phyloP scores from a whole-genome alignment of 768 basidiomycete species.

The Dendrothele bispora region DNA sequence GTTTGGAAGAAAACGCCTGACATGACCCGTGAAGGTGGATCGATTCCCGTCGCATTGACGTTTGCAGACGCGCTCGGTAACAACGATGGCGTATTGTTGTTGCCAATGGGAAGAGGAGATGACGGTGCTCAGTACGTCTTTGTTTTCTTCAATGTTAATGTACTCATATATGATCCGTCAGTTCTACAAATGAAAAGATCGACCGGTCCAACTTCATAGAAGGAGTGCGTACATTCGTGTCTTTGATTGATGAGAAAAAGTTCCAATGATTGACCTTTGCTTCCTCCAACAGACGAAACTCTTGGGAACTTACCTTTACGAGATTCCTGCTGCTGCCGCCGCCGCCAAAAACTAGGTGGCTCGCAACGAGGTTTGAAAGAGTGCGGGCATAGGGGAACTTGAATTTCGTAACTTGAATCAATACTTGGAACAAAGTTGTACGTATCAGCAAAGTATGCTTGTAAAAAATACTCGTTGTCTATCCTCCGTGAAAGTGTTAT shows the following conservation, averaged over 20 bases:
- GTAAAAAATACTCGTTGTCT: too few relatives aligned
- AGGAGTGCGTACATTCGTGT: conserved; percentile 50
- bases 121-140: conserved; percentile 66
- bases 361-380: too few relatives aligned
- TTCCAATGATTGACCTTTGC: not conserved
- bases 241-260: too few relatives aligned
- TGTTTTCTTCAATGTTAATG: not conserved
- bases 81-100: conserved; percentile 63
- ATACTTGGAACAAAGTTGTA: too few relatives aligned
- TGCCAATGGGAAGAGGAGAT: conserved; percentile 74
- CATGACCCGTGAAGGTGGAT: conserved; percentile 66
- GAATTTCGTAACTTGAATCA: too few relatives aligned
- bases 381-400: too few relatives aligned
- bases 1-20: conserved; percentile 60
- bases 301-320: conserved; percentile 59
- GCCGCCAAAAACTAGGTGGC: too few relatives aligned
- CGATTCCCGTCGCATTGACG: conserved; percentile 72
- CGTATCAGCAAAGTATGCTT: too few relatives aligned
- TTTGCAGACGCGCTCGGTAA: conserved; percentile 68
- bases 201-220: conserved; percentile 68
- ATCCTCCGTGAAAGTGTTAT: too few relatives aligned
- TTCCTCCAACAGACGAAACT: conserved; percentile 38
- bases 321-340: conserved; percentile 41
- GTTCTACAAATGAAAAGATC: conserved; percentile 75
- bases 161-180: conserved; percentile 17